Evolutionary conservation across 2,329 filamentous ascomycete species (phyloP).

Genomic region (Venturia oleaginea): DNA sequence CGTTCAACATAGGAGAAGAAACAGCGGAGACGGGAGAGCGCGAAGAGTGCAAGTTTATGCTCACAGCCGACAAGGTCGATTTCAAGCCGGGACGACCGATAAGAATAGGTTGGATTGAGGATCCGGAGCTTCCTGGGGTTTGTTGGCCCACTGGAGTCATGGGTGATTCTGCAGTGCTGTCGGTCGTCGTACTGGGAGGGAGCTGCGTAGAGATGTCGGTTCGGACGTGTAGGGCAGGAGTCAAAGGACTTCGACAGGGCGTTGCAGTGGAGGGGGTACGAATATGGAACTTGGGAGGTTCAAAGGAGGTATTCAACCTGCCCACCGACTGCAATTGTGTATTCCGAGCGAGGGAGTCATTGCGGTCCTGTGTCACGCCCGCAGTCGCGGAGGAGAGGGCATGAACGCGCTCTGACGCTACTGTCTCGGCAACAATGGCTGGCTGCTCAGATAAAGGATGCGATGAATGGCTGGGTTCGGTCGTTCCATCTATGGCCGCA

Average conservation of each 20-base stretch:
- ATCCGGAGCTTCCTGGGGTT: constrained; percentile 14
- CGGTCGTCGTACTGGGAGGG: background rate
- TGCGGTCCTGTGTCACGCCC: background rate
- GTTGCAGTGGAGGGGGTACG: constrained; percentile 9
- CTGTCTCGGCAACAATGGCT: background rate
- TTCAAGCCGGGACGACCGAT: constrained; percentile 16
- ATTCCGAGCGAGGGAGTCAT: constrained; percentile 1
- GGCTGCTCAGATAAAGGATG: background rate
- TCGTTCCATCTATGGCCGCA: background rate
- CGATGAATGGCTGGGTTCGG: background rate
- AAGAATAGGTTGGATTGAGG: constrained; percentile 14
- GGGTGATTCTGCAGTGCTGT: background rate
- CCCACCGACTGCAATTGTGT: background rate
- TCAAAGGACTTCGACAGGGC: constrained; percentile 22
- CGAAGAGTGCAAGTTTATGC: constrained; percentile 31
- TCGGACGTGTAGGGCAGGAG: constrained; percentile 22
- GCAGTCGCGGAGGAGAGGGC: background rate
- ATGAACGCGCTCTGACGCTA: background rate
- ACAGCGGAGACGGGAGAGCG: constrained; percentile 37
- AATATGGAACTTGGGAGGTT: constrained; percentile 4
- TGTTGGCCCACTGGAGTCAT: background rate
- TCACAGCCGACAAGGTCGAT: constrained; percentile 33
- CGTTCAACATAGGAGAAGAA: constrained; percentile 39
- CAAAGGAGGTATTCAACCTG: background rate
- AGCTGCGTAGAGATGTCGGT: constrained; percentile 20